Conservation (phyloP, 257 asterid genomes). For the Nicotiana undulata region DNA sequence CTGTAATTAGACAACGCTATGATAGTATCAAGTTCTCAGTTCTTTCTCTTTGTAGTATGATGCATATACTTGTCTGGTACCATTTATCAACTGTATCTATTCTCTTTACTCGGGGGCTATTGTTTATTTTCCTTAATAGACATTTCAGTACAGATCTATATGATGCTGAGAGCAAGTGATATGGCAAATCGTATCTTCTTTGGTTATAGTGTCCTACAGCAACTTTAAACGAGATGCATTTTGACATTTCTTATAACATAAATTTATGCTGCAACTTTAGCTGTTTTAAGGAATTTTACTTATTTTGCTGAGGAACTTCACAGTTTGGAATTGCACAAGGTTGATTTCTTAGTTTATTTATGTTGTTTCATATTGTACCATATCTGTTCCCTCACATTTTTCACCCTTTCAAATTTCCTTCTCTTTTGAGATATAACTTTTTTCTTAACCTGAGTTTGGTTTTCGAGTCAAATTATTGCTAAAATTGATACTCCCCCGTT, state of each 20-base stretch:
- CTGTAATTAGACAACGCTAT: background rate
- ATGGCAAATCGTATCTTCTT: background rate
- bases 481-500: no score
- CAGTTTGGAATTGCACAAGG: no score
- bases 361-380: no score
- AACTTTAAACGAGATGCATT: background rate
- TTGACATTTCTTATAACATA: background rate
- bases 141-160: conserved; percentile 30
- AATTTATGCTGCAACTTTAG: no score
- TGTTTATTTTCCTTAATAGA: conserved; percentile 18
- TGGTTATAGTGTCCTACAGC: background rate
- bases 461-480: no score
- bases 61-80: background rate
- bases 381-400: no score
- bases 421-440: no score
- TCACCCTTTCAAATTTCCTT: no score
- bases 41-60: background rate
- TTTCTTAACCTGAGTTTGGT: no score
- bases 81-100: background rate
- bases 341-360: no score
- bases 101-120: background rate
- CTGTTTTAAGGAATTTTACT: no score
- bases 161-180: conserved; percentile 41
- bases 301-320: no score
- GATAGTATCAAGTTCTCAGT: background rate